Base-by-base conservation (phyloP, 2,329 filamentous ascomycete genomes). In the Clarireedia hainanense region DNA sequence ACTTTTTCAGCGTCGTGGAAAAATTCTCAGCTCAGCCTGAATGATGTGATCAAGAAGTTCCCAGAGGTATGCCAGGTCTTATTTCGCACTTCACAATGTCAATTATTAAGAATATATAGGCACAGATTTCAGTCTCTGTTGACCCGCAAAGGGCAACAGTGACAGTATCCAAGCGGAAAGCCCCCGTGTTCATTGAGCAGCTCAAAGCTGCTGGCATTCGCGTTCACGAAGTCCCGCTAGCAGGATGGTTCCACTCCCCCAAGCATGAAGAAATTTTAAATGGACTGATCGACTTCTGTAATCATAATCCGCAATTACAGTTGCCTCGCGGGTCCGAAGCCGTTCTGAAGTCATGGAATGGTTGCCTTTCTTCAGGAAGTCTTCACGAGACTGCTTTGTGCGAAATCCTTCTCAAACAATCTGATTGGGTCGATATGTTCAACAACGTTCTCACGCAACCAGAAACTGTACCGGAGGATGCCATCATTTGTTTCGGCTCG, bases 381-480 rank as follows among this genome's bases (percentile, higher is more conserved):
- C 62, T 72, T 6, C 67, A 71, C 55, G 45, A 61, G 5, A 54
- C 64, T 26, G 73, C 68, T 0, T 57, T 73, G 17, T 64, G 61
- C 2, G 61, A 64, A 2, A 73, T 74, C 23, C 61, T 74, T 2
- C 50, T 68, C 1, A 60, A 72, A 15, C 69, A 66, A 30, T 63
- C 65, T 1, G 50, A 69, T 4, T 76, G 74, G 74, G 62, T 63
- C 51, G 48, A 66, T 17, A 67, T 68, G 0, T 69, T 73, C 34
- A 52, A 61, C 5, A 52, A 62, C 4, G 52, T 62, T 3, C 50
- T 59, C 6, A 23, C 60, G 1, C 24, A 52, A 3, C 40, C 62
- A 5, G 46, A 20, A 20, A 20, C 17, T 20, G 17, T 2, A 20
- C 17, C 58, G 5, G 20, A 42, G 6, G 55, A 60, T 0, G 17